Base-by-base conservation (phyloP, 441 rosid species). In the Erodium moschatum region DNA sequence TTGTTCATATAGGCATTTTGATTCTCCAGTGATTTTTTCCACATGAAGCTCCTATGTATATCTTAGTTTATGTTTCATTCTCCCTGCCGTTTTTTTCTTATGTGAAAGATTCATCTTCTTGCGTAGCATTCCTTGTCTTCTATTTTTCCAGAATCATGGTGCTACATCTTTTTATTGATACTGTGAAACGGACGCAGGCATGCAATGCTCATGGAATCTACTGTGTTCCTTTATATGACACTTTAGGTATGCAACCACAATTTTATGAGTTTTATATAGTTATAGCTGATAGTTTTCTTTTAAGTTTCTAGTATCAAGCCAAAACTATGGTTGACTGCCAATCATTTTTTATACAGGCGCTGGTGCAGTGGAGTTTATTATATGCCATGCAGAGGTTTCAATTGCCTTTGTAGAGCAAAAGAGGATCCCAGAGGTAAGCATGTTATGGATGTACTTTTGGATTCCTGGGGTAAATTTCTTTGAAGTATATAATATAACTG, bases 211-310 rank as follows among this genome's bases (percentile, higher is more conserved):
- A 89, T 80, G 97, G 96, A 20, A 82, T 91, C 42, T 87, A 81
- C 73, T 94, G 99, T 73, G 99, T 94, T 31, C 99, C 99, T 71
- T 72, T 94, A 35, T 94, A 91, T 65, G 98, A 94, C 75, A 94
- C 97, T 72, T 74, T 91, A 82, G 99, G 99, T 94, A 81, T 52
- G 82, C 69, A 44, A 13, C 64, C 64, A 19, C 29, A 19, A 9
- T 58, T 58, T 8, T 3, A 19, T 58, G 64, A 9, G 27, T 20
- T 58, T 58, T 18, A 3, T 58, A 18, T 16, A 4, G 62, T 6
- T 1, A 19, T 58, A 58, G 29, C 64, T 56, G 64, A 19, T 58
- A 58, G 64, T 20, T 20, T 27, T 20, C 27, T 15, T 54, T 54
- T 54, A 19, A 15, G 29, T 58, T 29, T 50, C 18, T 0, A 18